phyloP scores from a whole-genome alignment of 2,329 filamentous ascomycete genomes.

The Ophiocordyceps camponoti-saundersi region DNA sequence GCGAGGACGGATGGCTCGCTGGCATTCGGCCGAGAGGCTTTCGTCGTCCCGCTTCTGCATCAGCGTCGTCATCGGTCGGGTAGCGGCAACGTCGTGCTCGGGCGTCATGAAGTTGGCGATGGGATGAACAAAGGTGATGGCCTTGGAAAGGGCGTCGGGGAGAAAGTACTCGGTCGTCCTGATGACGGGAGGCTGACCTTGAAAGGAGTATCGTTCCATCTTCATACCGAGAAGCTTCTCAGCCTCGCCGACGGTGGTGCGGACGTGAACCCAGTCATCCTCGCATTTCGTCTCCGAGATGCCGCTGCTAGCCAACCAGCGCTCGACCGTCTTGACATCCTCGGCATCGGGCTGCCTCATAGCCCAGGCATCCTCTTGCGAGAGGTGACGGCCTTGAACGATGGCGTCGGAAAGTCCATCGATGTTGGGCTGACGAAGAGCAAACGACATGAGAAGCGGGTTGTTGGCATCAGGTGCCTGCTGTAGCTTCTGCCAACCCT shows the following conservation, averaged over 20 bases:
- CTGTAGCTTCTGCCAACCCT: slow-evolving; percentile 13
- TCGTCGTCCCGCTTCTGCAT: background rate
- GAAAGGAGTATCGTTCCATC: slow-evolving; percentile 23
- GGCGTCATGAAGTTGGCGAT: slow-evolving; percentile 31
- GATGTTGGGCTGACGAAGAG: slow-evolving; percentile 14
- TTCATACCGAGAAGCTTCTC: slow-evolving; percentile 23
- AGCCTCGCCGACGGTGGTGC: slow-evolving; percentile 20
- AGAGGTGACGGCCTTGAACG: slow-evolving; percentile 13
- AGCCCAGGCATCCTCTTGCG: slow-evolving; percentile 15
- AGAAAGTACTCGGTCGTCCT: slow-evolving; percentile 27
- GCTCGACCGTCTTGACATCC: slow-evolving; percentile 17
- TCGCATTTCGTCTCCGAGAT: slow-evolving; percentile 15
- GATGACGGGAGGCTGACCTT: slow-evolving; percentile 18
- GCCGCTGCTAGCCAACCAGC: slow-evolving; percentile 23
- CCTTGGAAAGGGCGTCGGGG: slow-evolving; percentile 18
- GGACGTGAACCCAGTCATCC: slow-evolving; percentile 24
- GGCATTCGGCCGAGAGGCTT: slow-evolving; percentile 1
- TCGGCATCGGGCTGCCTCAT: slow-evolving; percentile 17
- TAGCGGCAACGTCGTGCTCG: slow-evolving; percentile 9
- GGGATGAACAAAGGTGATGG: slow-evolving; percentile 29
- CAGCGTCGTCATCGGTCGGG: background rate
- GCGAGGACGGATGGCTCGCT: slow-evolving; percentile 15
- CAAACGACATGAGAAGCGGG: slow-evolving; percentile 13
- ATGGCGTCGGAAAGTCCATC: slow-evolving; percentile 10
- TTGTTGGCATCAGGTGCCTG: slow-evolving; percentile 8